Conservation (phyloP, 306 rosid species). For the Medicago truncatula region MtrunA17r5.0-ANR NC_053042.1:40741501-40742000, state of each 20-base stretch:
- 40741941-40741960: neutral
- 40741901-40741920: neutral
- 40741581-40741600: too few species aligned
- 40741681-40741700: neutral
- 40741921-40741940: neutral
- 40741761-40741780: conserved; percentile 11
- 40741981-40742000: neutral
- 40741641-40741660: too few species aligned
- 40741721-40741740: too few species aligned
- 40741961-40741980: neutral
- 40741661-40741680: neutral
- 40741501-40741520: too few species aligned
- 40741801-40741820: neutral
- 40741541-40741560: too few species aligned
- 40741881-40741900: neutral
- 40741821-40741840: neutral
- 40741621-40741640: too few species aligned
- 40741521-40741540: too few species aligned
- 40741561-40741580: too few species aligned
- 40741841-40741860: conserved; percentile 17
- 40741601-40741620: too few species aligned
- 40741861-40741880: neutral
- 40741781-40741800: conserved; percentile 18
- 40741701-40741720: too few species aligned
- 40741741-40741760: neutral